Conservation (phyloP, 306 rosid genomes). For the Erythrophleum fordii region DNA sequence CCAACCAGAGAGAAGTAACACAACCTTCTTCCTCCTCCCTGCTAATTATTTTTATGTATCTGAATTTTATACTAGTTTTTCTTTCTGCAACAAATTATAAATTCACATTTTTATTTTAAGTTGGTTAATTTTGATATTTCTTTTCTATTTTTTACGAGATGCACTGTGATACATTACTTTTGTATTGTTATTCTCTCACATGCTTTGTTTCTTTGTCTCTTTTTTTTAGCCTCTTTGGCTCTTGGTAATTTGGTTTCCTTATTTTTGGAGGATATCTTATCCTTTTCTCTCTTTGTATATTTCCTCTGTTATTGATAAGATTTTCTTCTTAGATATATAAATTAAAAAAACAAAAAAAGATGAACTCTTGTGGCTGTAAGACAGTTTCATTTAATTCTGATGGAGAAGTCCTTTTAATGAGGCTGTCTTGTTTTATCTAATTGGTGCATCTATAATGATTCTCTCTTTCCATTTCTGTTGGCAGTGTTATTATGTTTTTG, state of each 20-base stretch:
- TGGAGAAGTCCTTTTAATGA: slow-evolving; percentile 22
- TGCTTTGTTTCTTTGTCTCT: background rate
- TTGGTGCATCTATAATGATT: slow-evolving; percentile 37
- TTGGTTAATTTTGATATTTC: slow-evolving; percentile 10
- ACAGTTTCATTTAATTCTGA: slow-evolving; percentile 33
- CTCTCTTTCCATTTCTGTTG: slow-evolving; percentile 43
- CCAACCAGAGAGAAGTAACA: slow-evolving; percentile 91
- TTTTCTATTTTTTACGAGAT: background rate
- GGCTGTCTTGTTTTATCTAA: slow-evolving; percentile 24
- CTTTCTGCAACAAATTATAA: background rate
- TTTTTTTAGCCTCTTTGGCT: background rate
- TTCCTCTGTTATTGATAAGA: background rate
- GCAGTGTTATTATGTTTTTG: slow-evolving; percentile 88
- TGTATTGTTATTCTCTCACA: slow-evolving; percentile 10
- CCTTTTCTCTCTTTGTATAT: background rate
- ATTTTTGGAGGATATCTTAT: background rate
- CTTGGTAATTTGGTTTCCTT: background rate
- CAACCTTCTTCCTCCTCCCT: slow-evolving; percentile 26
- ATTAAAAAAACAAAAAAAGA: background rate
- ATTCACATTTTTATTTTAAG: slow-evolving; percentile 13
- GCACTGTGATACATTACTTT: slow-evolving; percentile 26
- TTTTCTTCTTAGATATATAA: background rate
- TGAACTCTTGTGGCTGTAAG: slow-evolving; percentile 19
- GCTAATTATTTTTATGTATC: slow-evolving; percentile 22
- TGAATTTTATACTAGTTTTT: slow-evolving; percentile 24